These are phyloP conservation scores for Ogataea pini DNA, from an alignment of 805 yeast genomes.

Conservation along the genomic window DNA sequence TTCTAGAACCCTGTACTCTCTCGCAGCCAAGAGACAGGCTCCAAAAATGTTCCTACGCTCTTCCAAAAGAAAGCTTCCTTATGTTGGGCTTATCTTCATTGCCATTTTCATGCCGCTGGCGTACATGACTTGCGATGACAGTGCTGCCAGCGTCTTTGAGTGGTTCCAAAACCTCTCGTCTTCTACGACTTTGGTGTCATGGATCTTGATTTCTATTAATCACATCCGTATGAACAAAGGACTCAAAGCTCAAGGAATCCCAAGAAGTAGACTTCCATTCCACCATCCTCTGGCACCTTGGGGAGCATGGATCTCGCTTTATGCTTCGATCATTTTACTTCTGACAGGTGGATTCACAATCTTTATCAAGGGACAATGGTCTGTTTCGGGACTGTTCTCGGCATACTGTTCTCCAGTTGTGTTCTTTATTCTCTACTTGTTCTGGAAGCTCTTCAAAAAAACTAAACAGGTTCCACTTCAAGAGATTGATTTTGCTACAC, in stretches of 20 bases:
- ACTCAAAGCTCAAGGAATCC: conserved; percentile 42
- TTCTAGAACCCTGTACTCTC: conserved; percentile 65
- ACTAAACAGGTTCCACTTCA: conserved; percentile 36
- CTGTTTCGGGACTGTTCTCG: conserved; percentile 28
- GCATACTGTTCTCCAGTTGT: conserved; percentile 29
- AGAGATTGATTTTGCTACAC: conserved; percentile 42
- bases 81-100: conserved; percentile 48
- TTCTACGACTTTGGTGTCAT: conserved; percentile 57
- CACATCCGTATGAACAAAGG: conserved; percentile 40
- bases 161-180: conserved; percentile 64
- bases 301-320: conserved; percentile 38
- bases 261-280: conserved; percentile 38
- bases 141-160: conserved; percentile 56
- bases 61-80: conserved; percentile 56
- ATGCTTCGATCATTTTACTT: conserved; percentile 30
- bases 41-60: conserved; percentile 61
- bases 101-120: conserved; percentile 52
- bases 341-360: conserved; percentile 39
- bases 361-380: conserved; percentile 37
- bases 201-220: conserved; percentile 51
- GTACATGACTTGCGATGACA: conserved; percentile 58
- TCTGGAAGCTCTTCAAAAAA: conserved; percentile 37
- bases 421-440: conserved; percentile 30
- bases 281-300: conserved; percentile 28
- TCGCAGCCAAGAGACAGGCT: conserved; percentile 68